phyloP scores from a whole-genome alignment of 305 asterid genomes.

The Fraxinus sp. region DNA sequence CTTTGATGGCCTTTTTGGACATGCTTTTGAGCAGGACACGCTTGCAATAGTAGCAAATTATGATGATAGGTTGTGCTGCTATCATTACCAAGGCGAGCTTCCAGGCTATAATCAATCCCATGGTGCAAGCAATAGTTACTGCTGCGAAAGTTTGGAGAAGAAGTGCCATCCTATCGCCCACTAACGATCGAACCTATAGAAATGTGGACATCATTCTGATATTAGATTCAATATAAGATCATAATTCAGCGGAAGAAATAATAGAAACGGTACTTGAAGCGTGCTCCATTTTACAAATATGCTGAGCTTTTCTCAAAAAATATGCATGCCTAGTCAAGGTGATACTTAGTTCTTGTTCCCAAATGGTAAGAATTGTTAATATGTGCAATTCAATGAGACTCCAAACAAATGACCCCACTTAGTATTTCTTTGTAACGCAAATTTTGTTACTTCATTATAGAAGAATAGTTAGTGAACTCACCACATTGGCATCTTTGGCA shows the following conservation, averaged over 20 bases:
- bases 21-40: constrained; percentile 72
- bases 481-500: constrained; percentile 96
- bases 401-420: neutral
- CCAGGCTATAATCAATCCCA: constrained; percentile 84
- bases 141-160: constrained; percentile 77
- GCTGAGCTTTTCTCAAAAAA: neutral
- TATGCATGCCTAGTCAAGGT: neutral
- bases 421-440: neutral
- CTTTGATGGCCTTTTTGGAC: constrained; percentile 69
- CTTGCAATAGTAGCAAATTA: constrained; percentile 66
- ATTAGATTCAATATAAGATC: neutral
- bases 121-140: constrained; percentile 72
- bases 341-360: neutral
- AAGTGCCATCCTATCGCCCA: constrained; percentile 86
- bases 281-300: neutral
- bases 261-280: neutral
- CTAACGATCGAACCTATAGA: constrained; percentile 79
- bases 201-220: neutral
- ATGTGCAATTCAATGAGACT: neutral
- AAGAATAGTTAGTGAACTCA: constrained; percentile 19
- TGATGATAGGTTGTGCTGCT: constrained; percentile 78
- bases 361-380: neutral
- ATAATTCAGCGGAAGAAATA: neutral
- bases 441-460: neutral
- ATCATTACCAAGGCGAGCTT: constrained; percentile 87